Conservation (phyloP, 2,329 filamentous ascomycete species). For the Fusarium illudens region DNA sequence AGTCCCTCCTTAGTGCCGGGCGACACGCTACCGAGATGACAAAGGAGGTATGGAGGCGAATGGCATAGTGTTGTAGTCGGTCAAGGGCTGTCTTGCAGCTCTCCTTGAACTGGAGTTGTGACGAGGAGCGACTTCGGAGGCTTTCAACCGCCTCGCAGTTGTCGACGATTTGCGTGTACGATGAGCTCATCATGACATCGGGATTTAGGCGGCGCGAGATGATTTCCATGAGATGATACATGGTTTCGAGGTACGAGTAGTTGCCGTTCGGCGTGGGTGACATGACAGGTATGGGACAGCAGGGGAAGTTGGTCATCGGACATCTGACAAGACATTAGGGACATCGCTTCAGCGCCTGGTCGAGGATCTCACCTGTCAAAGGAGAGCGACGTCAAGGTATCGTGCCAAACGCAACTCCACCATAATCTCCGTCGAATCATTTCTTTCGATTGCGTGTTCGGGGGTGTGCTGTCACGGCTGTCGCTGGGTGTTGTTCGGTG, state of each 20-base stretch:
- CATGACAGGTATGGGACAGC: constrained; percentile 61
- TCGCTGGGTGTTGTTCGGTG: constrained; percentile 60
- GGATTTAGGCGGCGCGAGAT: constrained; percentile 67
- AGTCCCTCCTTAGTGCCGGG: constrained; percentile 66
- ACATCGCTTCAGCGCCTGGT: background rate
- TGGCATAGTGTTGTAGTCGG: constrained; percentile 69
- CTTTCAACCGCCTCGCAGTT: constrained; percentile 64
- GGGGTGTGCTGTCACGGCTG: constrained; percentile 53
- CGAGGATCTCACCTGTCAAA: constrained; percentile 63
- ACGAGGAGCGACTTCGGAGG: constrained; percentile 58
- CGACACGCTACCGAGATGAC: constrained; percentile 72
- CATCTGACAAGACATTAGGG: constrained; percentile 50
- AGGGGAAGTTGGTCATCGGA: constrained; percentile 69
- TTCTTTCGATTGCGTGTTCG: constrained; percentile 60
- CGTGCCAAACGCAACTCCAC: constrained; percentile 75
- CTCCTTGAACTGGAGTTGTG: constrained; percentile 66
- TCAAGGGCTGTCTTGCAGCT: constrained; percentile 71
- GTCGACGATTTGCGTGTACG: constrained; percentile 64
- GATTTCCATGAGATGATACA: constrained; percentile 70
- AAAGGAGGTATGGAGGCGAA: constrained; percentile 71
- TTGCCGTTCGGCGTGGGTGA: constrained; percentile 55
- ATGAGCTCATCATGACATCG: constrained; percentile 58
- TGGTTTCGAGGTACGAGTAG: constrained; percentile 68
- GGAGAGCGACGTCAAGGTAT: constrained; percentile 70
- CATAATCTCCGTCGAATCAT: constrained; percentile 64